Evolutionary conservation across 2,329 filamentous ascomycete species (phyloP).

Genomic region (Apiospora sp.): DNA sequence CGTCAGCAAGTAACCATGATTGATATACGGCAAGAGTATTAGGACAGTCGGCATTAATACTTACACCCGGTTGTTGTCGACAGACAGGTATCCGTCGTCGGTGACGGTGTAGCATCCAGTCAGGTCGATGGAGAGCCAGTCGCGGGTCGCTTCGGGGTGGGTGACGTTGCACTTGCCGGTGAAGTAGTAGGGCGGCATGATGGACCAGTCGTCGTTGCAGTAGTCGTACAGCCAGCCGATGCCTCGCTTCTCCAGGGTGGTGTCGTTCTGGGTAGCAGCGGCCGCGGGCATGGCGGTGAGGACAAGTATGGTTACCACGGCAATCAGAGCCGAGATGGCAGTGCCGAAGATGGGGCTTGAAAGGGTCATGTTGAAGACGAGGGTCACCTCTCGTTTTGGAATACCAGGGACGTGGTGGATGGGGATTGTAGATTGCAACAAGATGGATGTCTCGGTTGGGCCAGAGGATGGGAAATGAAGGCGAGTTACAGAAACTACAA

Average conservation of each 20-base stretch:
- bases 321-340: neutral
- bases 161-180: conserved; percentile 6
- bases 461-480: neutral
- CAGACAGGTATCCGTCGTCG: neutral
- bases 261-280: neutral
- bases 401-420: neutral
- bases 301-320: neutral
- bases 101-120: conserved; percentile 3
- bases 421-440: neutral
- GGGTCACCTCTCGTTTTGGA: neutral
- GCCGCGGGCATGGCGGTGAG: neutral
- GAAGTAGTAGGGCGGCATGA: conserved; percentile 2
- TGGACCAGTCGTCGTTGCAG: conserved; percentile 24
- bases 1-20: neutral
- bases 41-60: neutral
- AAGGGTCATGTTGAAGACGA: neutral
- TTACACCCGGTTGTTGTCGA: conserved; percentile 11
- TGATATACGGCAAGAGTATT: too few species aligned
- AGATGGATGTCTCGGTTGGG: neutral
- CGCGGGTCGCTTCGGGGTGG: neutral
- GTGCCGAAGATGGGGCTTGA: neutral
- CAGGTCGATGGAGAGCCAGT: conserved; percentile 7
- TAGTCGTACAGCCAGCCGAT: conserved; percentile 22
- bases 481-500: neutral
- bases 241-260: neutral